Conservation (phyloP, 225 moss, liverwort and hornwort species). For the Asterella californica region DNA sequence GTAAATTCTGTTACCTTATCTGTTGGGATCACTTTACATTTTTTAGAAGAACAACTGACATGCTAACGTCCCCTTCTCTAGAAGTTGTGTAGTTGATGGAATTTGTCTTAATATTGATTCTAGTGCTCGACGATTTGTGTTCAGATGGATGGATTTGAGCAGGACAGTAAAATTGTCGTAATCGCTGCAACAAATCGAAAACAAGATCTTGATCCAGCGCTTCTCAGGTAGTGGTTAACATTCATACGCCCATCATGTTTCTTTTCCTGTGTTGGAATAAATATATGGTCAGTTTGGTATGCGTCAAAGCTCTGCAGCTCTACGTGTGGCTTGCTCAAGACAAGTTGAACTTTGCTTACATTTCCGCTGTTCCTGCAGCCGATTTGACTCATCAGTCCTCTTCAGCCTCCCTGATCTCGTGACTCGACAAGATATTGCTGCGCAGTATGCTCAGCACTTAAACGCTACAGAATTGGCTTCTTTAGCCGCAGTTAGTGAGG, state of each 20-base stretch:
- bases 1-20: neutral
- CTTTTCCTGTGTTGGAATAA: neutral
- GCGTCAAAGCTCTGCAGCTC: neutral
- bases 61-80: neutral
- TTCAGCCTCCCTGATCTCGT: conserved; percentile 68
- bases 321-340: neutral
- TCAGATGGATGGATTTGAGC: conserved; percentile 81
- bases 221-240: conserved; percentile 41
- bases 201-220: conserved; percentile 80
- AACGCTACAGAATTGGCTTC: conserved; percentile 55
- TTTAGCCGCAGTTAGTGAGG: conserved; percentile 66
- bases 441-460: conserved; percentile 75
- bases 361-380: conserved; percentile 36
- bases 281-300: neutral
- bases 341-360: neutral
- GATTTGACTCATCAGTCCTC: conserved; percentile 68
- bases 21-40: neutral
- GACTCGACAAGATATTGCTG: conserved; percentile 73
- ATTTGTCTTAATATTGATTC: neutral
- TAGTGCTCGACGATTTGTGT: neutral
- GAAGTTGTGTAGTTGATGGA: neutral
- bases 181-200: conserved; percentile 85
- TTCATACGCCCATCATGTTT: neutral
- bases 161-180: conserved; percentile 67
- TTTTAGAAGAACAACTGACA: neutral